Conservation (phyloP, 2,329 filamentous ascomycete species). For the Rhynchosporium secalis region DNA sequence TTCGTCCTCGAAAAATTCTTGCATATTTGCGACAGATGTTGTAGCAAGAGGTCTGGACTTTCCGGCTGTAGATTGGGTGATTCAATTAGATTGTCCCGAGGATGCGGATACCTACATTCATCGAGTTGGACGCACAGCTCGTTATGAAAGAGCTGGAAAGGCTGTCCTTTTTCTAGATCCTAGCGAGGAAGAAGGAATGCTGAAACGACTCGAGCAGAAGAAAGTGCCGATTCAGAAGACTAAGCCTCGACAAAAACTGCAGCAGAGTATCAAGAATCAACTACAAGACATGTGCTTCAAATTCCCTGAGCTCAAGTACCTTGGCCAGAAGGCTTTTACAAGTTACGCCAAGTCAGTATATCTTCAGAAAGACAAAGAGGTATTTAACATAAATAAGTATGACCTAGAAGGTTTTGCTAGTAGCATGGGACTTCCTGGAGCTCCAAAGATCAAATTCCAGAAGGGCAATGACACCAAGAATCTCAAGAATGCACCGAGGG, state of each 20-base stretch:
- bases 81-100: constrained; percentile 97
- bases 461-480: constrained; percentile 87
- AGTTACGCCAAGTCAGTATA: constrained; percentile 84
- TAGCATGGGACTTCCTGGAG: constrained; percentile 84
- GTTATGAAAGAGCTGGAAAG: constrained; percentile 83
- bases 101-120: constrained; percentile 98
- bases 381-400: constrained; percentile 82
- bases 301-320: constrained; percentile 88
- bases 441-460: constrained; percentile 89
- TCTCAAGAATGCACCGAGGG: constrained; percentile 81
- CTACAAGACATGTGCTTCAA: constrained; percentile 96
- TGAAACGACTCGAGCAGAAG: constrained; percentile 80
- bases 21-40: constrained; percentile 93
- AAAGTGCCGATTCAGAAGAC: constrained; percentile 87
- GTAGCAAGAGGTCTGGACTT: constrained; percentile 94
- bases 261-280: constrained; percentile 79
- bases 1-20: constrained; percentile 75
- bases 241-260: constrained; percentile 85
- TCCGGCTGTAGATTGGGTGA: constrained; percentile 95
- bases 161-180: constrained; percentile 92
- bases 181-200: constrained; percentile 89
- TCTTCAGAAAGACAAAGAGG: constrained; percentile 86
- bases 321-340: constrained; percentile 94
- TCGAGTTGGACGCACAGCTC: constrained; percentile 89
- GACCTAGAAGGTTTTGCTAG: constrained; percentile 83